These are phyloP conservation scores for Cadophora sp. DNA, from an alignment of 2,329 filamentous ascomycete species.

Conservation along the genomic window DNA sequence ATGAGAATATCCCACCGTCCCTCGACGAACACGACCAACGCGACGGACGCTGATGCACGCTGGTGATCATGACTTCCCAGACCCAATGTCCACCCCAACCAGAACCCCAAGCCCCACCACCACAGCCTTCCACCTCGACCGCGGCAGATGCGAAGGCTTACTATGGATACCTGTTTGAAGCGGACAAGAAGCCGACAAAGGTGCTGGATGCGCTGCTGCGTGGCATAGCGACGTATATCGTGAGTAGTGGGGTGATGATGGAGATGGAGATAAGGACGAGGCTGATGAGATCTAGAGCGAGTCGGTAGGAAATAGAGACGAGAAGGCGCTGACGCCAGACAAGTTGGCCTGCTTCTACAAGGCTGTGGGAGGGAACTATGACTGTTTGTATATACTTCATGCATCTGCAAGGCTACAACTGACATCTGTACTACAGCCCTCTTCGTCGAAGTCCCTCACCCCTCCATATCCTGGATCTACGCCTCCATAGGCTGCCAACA, in stretches of 20 bases:
- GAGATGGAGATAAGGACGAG: background rate
- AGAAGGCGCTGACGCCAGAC: conserved; percentile 63
- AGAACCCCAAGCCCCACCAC: conserved; percentile 26
- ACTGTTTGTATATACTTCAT: conserved; percentile 53
- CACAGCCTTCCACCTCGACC: conserved; percentile 19
- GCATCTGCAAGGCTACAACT: conserved; percentile 31
- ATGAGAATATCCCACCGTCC: conserved; percentile 12
- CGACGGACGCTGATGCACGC: conserved; percentile 11
- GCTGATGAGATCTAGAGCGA: conserved; percentile 52
- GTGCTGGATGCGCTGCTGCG: conserved; percentile 71
- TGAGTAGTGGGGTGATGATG: conserved; percentile 52
- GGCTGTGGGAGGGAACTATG: conserved; percentile 76
- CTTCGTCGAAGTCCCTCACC: conserved; percentile 76
- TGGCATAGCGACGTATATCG: conserved; percentile 73
- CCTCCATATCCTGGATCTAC: conserved; percentile 89
- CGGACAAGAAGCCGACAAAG: conserved; percentile 71
- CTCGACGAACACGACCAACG: conserved; percentile 6
- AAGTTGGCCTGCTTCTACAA: conserved; percentile 82
- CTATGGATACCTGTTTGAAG: conserved; percentile 73
- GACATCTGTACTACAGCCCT: conserved; percentile 56
- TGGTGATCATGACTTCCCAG: conserved; percentile 16
- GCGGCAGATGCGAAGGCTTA: conserved; percentile 40
- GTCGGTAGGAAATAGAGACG: conserved; percentile 63
- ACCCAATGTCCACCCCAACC: conserved; percentile 12
- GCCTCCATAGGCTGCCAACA: conserved; percentile 91